phyloP scores from a whole-genome alignment of 1,284 basidiomycete genomes.

The Malassezia sympodialis region DNA sequence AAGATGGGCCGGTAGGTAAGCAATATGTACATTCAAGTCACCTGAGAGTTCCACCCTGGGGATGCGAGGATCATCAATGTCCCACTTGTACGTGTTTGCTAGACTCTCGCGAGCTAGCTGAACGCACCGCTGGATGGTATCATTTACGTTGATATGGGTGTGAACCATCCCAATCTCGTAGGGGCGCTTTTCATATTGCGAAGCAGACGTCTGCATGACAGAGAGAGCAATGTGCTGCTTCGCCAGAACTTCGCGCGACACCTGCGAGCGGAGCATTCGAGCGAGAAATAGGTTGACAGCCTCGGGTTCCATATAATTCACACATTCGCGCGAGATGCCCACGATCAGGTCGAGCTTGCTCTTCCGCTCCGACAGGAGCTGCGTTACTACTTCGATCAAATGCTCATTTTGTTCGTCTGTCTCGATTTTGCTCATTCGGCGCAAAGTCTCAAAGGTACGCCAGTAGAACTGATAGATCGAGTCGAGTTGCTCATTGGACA shows the following conservation, averaged over 20 bases:
- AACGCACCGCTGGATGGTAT: conserved; percentile 51
- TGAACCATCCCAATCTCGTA: conserved; percentile 65
- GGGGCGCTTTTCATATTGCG: neutral
- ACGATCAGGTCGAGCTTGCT: conserved; percentile 32
- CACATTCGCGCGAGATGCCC: conserved; percentile 49
- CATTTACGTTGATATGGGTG: conserved; percentile 61
- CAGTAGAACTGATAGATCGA: conserved; percentile 63
- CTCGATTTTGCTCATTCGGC: conserved; percentile 64
- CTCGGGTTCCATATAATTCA: conserved; percentile 67
- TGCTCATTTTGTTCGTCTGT: conserved; percentile 64
- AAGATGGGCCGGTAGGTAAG: conserved; percentile 78
- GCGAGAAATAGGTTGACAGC: conserved; percentile 76
- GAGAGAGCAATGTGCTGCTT: conserved; percentile 77
- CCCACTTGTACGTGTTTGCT: conserved; percentile 52
- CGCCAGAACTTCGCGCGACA: conserved; percentile 74
- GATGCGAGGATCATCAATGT: conserved; percentile 48
- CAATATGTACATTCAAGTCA: conserved; percentile 62
- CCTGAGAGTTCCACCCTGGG: conserved; percentile 66
- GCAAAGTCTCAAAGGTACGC: conserved; percentile 53
- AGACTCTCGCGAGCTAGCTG: conserved; percentile 54
- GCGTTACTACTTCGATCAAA: conserved; percentile 64
- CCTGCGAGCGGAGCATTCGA: conserved; percentile 78
- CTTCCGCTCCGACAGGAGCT: conserved; percentile 62
- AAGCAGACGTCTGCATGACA: conserved; percentile 22
- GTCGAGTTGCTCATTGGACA: conserved; percentile 72